Percentiles rank a stretch among this genome's conserved stretches.
These are phyloP conservation scores for Plenodomus lindquistii DNA, from an alignment of 2,329 filamentous ascomycete species.

Conservation along the genomic window DNA sequence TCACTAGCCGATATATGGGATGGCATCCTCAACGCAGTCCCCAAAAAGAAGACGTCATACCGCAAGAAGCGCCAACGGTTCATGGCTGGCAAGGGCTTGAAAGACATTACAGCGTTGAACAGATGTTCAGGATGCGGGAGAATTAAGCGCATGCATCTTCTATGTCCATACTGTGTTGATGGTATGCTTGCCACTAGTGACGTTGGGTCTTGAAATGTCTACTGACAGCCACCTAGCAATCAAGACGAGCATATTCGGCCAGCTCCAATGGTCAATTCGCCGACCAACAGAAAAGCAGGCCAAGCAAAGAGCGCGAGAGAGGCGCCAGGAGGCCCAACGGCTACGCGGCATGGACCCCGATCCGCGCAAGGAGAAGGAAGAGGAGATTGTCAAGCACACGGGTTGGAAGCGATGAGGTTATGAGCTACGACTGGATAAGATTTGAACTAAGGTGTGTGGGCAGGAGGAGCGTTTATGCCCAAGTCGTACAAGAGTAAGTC, in stretches of 20 bases:
- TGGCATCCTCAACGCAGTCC: constrained; percentile 85
- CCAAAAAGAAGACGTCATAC: constrained; percentile 98
- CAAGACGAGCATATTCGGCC: constrained; percentile 40
- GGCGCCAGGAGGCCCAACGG: constrained; percentile 15
- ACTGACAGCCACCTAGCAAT: constrained; percentile 30
- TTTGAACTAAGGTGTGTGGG: not conserved
- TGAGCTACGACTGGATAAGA: not conserved
- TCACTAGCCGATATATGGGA: constrained; percentile 86
- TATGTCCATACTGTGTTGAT: constrained; percentile 85
- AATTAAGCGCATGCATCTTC: constrained; percentile 81
- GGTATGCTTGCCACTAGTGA: too few relatives aligned
- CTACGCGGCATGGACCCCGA: constrained; percentile 21
- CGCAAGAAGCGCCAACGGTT: constrained; percentile 92
- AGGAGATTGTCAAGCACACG: constrained; percentile 32
- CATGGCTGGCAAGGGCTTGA: constrained; percentile 91
- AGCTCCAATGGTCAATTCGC: constrained; percentile 30
- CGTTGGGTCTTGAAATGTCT: too few relatives aligned
- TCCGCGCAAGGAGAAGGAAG: constrained; percentile 30
- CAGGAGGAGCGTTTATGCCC: not conserved
- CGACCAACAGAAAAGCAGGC: constrained; percentile 32
- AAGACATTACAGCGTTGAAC: constrained; percentile 86
- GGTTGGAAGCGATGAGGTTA: constrained; percentile 27
- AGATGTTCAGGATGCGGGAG: constrained; percentile 88
- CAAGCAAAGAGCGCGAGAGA: constrained; percentile 33
- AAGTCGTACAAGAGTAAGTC: not conserved